Evolutionary conservation across 768 basidiomycete species (phyloP), one percentile per base, ranked within the genome.

Genomic region (Udeniomyces megalosporus): DNA sequence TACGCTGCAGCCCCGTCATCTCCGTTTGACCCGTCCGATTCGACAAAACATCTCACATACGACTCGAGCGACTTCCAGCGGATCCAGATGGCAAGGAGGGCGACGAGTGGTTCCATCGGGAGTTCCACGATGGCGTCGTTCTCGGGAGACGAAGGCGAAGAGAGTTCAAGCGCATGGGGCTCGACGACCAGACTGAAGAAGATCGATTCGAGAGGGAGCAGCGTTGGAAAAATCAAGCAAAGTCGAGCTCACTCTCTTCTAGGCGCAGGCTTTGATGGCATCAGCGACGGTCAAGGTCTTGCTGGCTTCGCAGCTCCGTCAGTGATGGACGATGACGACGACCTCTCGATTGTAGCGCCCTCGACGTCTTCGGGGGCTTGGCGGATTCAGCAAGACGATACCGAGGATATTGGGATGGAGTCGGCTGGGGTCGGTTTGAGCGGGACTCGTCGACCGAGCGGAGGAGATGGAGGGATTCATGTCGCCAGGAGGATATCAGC

Each of bases 181-280:
- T 38, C 31, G 8, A 12, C 49, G 6, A 24, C 24, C 35, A 28
- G 44, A 1, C 14, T 20, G 26, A 31, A 32, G 8, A 53, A 53
- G 29, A 10, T 1, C 4, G 35, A 35, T 4, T 35, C 38, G 32
- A 17, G 28, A 20, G 28, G 53, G 46, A 44, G 32, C 58, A 52
- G 47, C 28, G 34, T 38, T 20, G 29, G 17, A 3, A 24, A 12
- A 15, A n/a, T 49, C 1, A 38, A n/a, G 3, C 42, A 46, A 34
- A 28, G 42, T 24, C 24, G 48, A 17, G 34, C 38, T 20, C 5
- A 38, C 51, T 63, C 61, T 24, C 54, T 63, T 38, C 24, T 63
- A 2, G 62, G 62, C 15, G 62, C 46, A 31, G 62, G 62, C 1
- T 63, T 50, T 54, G 62, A 63, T 11, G 62, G 48, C 38, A 22